Conservation (phyloP, 306 rosid species). For the Senna tora region DNA sequence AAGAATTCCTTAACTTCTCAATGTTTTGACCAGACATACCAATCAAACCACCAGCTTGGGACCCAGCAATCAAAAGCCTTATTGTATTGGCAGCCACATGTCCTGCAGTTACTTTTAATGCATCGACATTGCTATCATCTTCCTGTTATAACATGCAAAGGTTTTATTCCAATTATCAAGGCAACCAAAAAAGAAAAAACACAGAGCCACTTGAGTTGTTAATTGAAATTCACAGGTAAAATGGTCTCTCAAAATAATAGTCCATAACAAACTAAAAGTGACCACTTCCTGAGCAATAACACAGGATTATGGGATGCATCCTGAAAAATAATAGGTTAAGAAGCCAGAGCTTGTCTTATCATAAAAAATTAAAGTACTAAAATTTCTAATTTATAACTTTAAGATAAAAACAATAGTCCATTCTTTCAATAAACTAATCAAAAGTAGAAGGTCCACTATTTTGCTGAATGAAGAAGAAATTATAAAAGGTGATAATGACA, state of each 20-base stretch:
- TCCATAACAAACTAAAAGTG: not conserved
- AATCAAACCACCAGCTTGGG: constrained; percentile 91
- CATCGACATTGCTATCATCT: constrained; percentile 69
- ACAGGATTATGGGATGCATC: not conserved
- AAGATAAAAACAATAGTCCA: constrained; percentile 3
- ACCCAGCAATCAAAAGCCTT: constrained; percentile 94
- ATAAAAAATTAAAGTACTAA: not conserved
- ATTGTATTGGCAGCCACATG: constrained; percentile 94
- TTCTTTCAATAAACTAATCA: not conserved
- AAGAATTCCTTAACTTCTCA: constrained; percentile 82
- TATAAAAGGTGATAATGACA: constrained; percentile 8
- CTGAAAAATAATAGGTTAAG: not conserved
- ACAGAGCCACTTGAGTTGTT: constrained; percentile 21
- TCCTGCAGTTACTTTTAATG: constrained; percentile 68
- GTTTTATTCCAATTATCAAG: constrained; percentile 15
- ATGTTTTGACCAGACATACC: constrained; percentile 95
- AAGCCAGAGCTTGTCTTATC: constrained; percentile 1
- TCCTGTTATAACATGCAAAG: constrained; percentile 58
- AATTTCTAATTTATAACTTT: constrained; percentile 21
- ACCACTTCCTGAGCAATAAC: not conserved
- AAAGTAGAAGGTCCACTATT: constrained; percentile 14
- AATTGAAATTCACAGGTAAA: constrained; percentile 1
- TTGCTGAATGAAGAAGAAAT: constrained; percentile 9
- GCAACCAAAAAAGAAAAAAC: constrained; percentile 6
- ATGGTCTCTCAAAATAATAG: constrained; percentile 25